Evolutionary conservation across 148 eudicot species (phyloP).

Genomic region (Selenicereus undatus): DNA sequence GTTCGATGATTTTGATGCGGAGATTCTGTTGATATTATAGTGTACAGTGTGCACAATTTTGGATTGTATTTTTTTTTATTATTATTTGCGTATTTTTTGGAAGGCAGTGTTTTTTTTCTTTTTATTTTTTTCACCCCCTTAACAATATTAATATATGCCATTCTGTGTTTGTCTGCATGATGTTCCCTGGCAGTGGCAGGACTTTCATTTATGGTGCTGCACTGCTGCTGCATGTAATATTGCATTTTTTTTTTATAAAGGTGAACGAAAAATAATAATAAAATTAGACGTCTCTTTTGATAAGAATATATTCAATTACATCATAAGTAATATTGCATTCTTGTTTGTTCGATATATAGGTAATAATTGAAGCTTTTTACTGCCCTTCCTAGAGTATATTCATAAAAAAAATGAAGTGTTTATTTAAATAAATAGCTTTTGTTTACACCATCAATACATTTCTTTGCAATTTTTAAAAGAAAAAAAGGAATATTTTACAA

Average conservation of each 20-base stretch:
- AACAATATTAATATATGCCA: not conserved
- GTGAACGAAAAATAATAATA: too few species aligned
- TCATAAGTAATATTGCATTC: too few species aligned
- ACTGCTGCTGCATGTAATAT: not conserved
- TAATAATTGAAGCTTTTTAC: too few species aligned
- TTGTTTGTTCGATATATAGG: too few species aligned
- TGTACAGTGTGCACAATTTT: conserved; percentile 25
- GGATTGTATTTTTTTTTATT: conserved; percentile 5
- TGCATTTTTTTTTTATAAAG: too few species aligned
- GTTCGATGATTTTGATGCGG: conserved; percentile 8
- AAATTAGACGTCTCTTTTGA: too few species aligned
- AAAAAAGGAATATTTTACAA: too few species aligned
- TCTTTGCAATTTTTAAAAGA: too few species aligned
- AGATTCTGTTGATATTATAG: conserved; percentile 24
- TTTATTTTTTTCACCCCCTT: not conserved
- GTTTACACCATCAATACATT: too few species aligned
- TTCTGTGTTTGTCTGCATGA: not conserved
- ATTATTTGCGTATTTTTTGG: not conserved
- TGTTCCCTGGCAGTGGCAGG: not conserved
- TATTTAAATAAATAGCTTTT: too few species aligned
- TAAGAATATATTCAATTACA: too few species aligned
- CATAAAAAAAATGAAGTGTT: too few species aligned
- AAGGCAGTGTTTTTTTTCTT: not conserved
- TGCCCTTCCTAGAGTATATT: not conserved
- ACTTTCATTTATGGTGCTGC: not conserved